A percentile compares a stretch with the other conserved stretches of the same genome.
phyloP scores from a whole-genome alignment of 2,329 filamentous ascomycete species.

The Sporothrix globosa region DNA sequence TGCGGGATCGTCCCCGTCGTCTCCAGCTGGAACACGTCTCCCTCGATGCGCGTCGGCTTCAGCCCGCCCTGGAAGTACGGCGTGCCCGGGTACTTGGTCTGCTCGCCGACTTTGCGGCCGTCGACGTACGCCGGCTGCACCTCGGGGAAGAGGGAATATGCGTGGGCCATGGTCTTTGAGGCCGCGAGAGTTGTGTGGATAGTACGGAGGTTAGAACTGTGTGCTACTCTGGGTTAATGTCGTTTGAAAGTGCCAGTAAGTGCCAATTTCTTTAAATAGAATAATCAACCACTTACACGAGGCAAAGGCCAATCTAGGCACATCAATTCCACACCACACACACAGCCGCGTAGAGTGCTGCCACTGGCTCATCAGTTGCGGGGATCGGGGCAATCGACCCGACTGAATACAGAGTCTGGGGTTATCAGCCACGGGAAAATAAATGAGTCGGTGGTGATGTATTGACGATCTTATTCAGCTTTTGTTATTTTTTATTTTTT shows the following conservation, averaged over 20 bases:
- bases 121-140: slow-evolving; percentile 36
- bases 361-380: not conserved
- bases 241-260: too few relatives aligned
- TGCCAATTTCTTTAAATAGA: slow-evolving; percentile 19
- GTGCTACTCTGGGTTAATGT: too few relatives aligned
- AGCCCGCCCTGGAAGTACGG: slow-evolving; percentile 36
- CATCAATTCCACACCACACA: too few relatives aligned
- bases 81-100: slow-evolving; percentile 36
- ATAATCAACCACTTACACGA: slow-evolving; percentile 19
- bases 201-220: too few relatives aligned
- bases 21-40: slow-evolving; percentile 37
- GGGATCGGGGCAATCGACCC: slow-evolving; percentile 30
- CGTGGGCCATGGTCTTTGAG: slow-evolving; percentile 35
- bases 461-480: too few relatives aligned
- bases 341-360: not conserved
- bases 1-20: slow-evolving; percentile 45
- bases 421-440: not conserved
- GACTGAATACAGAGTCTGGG: slow-evolving; percentile 17
- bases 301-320: slow-evolving; percentile 3
- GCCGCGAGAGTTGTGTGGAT: too few relatives aligned
- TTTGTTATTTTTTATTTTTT: not conserved
- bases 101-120: slow-evolving; percentile 35
- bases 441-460: too few relatives aligned
- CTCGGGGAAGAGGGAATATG: slow-evolving; percentile 36
- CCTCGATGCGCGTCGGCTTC: slow-evolving; percentile 36